These are phyloP conservation scores for Gomphus bonarii DNA, from an alignment of 1,284 basidiomycete species.

Conservation along the genomic window DNA sequence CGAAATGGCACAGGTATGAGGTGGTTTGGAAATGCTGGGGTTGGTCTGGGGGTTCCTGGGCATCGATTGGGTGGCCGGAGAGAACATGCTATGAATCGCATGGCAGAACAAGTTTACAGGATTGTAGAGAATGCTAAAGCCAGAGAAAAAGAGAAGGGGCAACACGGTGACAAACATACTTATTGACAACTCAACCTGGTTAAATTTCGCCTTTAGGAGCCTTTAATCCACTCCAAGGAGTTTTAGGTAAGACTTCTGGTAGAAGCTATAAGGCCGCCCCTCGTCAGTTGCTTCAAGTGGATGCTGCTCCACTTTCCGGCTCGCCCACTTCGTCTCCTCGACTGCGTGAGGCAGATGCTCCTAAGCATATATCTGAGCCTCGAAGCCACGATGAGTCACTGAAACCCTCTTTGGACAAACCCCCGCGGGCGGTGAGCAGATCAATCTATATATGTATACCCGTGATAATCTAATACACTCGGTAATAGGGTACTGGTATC, in stretches of 20 bases:
- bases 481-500: background rate
- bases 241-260: conserved; percentile 88
- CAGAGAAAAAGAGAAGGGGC: conserved; percentile 72
- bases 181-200: background rate
- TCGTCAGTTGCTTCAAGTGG: conserved; percentile 87
- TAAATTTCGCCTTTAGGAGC: conserved; percentile 28
- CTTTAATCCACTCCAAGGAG: conserved; percentile 82
- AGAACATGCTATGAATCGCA: conserved; percentile 91
- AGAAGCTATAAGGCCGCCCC: conserved; percentile 93
- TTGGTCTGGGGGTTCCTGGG: conserved; percentile 62
- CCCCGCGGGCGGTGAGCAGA: background rate
- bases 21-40: conserved; percentile 67
- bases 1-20: conserved; percentile 69
- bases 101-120: conserved; percentile 95
- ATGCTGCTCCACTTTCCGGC: conserved; percentile 26
- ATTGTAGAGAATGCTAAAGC: conserved; percentile 89
- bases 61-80: conserved; percentile 60
- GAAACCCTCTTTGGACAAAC: conserved; percentile 11
- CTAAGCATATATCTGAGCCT: conserved; percentile 16
- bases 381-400: conserved; percentile 37
- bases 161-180: conserved; percentile 41
- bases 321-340: conserved; percentile 40
- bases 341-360: conserved; percentile 39
- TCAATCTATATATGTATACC: background rate
- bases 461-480: background rate